phyloP scores from a whole-genome alignment of 2,329 filamentous ascomycete genomes.

The Fusarium redolens region DNA sequence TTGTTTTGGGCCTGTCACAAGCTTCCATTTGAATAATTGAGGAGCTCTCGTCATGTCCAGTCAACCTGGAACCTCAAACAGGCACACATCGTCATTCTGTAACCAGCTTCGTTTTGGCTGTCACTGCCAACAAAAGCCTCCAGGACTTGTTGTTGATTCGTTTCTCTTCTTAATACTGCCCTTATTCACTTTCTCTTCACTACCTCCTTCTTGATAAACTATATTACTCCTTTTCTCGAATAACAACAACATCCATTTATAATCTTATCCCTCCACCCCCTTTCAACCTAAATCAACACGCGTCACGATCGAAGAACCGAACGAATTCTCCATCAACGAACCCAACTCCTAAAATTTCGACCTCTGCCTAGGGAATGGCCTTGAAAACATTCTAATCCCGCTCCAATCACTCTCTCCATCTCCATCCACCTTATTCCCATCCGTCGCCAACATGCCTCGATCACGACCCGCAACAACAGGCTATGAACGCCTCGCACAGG shows the following conservation, averaged over 20 bases:
- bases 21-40: neutral
- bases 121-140: conserved; percentile 1
- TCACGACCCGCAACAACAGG: conserved; percentile 79
- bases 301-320: conserved; percentile 9
- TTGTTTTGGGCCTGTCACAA: conserved; percentile 24
- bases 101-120: conserved; percentile 27
- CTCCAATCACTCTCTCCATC: neutral
- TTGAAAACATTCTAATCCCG: conserved; percentile 14
- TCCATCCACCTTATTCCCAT: neutral
- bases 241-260: conserved; percentile 2
- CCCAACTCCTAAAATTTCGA: neutral
- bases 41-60: neutral
- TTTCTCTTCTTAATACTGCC: conserved; percentile 6
- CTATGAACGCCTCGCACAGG: conserved; percentile 87
- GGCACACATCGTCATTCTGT: conserved; percentile 37
- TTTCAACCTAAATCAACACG: conserved; percentile 19
- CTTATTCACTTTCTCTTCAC: neutral
- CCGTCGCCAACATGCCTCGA: conserved; percentile 66
- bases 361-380: conserved; percentile 31
- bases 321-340: conserved; percentile 1
- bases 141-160: neutral
- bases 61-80: conserved; percentile 26
- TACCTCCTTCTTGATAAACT: conserved; percentile 1
- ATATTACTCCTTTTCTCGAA: conserved; percentile 19
- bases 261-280: conserved; percentile 17